Conservation (phyloP, 108 stramenopile species). For the Pelagomonas calceolata region DNA sequence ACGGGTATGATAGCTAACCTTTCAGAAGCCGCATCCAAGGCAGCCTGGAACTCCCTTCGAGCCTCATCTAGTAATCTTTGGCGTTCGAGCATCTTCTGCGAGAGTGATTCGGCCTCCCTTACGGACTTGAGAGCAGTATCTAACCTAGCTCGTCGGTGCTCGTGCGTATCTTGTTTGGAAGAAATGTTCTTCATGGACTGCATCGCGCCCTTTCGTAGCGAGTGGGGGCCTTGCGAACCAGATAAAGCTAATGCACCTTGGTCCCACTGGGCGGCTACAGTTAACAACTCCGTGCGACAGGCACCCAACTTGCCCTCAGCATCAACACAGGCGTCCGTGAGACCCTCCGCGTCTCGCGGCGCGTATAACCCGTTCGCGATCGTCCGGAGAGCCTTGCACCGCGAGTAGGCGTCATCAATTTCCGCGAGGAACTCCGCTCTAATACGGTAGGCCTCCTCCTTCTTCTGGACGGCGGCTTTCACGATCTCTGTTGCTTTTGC, state of each 20-base stretch:
- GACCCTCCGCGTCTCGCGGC: neutral
- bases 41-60: neutral
- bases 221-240: neutral
- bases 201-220: neutral
- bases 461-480: neutral
- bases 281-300: neutral
- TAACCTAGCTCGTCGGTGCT: neutral
- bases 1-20: neutral
- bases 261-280: neutral
- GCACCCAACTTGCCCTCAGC: neutral
- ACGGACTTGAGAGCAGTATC: neutral
- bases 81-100: neutral
- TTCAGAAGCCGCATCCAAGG: neutral
- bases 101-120: neutral
- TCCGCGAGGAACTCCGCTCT: constrained; percentile 7
- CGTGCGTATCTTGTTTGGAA: neutral
- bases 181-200: no score
- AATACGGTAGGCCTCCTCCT: constrained; percentile 8
- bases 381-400: neutral
- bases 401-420: constrained; percentile 2
- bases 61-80: neutral
- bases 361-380: neutral
- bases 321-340: neutral
- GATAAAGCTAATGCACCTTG: neutral
- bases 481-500: neutral